phyloP scores from a whole-genome alignment of 2,329 filamentous ascomycete species.

The Hypoxylon sp. region DNA sequence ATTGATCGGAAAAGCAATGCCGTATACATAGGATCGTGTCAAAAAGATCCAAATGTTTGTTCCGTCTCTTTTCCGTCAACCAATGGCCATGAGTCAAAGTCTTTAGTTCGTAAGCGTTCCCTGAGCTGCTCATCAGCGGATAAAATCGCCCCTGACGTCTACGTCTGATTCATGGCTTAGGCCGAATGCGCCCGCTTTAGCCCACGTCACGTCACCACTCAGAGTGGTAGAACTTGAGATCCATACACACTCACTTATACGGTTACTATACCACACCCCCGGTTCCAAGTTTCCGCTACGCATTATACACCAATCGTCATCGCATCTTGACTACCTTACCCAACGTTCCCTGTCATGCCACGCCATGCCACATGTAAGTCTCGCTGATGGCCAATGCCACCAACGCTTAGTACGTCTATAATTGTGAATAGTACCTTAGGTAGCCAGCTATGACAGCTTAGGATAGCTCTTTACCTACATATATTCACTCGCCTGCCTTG shows the following conservation, averaged over 20 bases:
- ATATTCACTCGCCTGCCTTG: constrained; percentile 4
- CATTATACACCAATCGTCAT: constrained; percentile 33
- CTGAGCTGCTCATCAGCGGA: not conserved
- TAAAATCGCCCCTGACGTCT: not conserved
- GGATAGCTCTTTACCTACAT: constrained; percentile 1
- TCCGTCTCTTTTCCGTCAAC: no score
- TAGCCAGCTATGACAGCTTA: not conserved
- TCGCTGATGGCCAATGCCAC: constrained; percentile 1
- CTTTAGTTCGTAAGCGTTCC: not conserved
- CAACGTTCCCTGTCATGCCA: constrained; percentile 29
- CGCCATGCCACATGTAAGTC: constrained; percentile 31
- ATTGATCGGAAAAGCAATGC: no score
- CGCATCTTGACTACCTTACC: constrained; percentile 11
- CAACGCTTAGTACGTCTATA: not conserved
- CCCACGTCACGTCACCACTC: constrained; percentile 41
- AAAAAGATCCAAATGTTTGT: no score
- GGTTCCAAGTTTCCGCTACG: constrained; percentile 30
- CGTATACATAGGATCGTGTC: no score
- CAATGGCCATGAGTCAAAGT: not conserved
- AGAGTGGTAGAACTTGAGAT: constrained; percentile 21
- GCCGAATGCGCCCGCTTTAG: constrained; percentile 17
- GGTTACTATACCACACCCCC: not conserved
- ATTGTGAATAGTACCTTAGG: constrained; percentile 1
- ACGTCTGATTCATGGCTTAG: constrained; percentile 20
- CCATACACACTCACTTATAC: constrained; percentile 17